Percentiles rank a stretch among this genome's conserved stretches.
These are phyloP conservation scores for Rhizomucor miehei DNA, from an alignment of 371 early-diverging fungal genomes.

Conservation along the genomic window DNA sequence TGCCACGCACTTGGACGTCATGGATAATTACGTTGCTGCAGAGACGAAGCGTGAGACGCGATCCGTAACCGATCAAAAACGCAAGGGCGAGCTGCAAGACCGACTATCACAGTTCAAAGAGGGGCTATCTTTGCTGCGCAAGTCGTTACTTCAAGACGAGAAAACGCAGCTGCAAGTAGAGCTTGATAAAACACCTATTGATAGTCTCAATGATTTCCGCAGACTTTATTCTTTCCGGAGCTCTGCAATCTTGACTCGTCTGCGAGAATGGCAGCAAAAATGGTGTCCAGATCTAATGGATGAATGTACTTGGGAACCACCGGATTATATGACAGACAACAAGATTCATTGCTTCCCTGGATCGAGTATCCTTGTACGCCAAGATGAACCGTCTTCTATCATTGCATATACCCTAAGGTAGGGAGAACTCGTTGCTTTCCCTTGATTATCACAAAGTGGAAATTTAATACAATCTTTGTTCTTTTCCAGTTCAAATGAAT, in stretches of 20 bases:
- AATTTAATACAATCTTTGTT: no score
- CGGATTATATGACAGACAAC: slow-evolving; percentile 30
- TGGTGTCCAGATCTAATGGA: slow-evolving; percentile 18
- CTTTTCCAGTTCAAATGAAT: slow-evolving; percentile 11
- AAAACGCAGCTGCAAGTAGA: slow-evolving; percentile 12
- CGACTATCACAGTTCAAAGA: no score
- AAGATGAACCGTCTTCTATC: slow-evolving; percentile 90
- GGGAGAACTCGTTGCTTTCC: background rate
- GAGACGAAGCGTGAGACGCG: slow-evolving; percentile 11
- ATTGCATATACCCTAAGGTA: slow-evolving; percentile 83
- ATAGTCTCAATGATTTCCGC: slow-evolving; percentile 38
- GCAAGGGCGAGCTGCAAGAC: slow-evolving; percentile 6
- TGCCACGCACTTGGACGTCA: slow-evolving; percentile 19
- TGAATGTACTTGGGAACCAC: slow-evolving; percentile 30
- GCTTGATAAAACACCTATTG: slow-evolving; percentile 15
- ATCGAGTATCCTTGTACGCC: slow-evolving; percentile 83
- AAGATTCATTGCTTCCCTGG: slow-evolving; percentile 74
- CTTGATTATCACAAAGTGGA: no score
- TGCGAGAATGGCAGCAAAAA: slow-evolving; percentile 34
- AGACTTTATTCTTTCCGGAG: slow-evolving; percentile 30
- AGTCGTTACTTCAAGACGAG: slow-evolving; percentile 19
- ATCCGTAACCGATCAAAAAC: slow-evolving; percentile 2
- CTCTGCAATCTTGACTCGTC: slow-evolving; percentile 18
- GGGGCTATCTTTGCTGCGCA: slow-evolving; percentile 8
- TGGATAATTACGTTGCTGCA: slow-evolving; percentile 15